Evolutionary conservation across 2,329 filamentous ascomycete genomes (phyloP), one percentile per base, ranked within the genome.

Genomic region (Orbilia ellipsospora): DNA sequence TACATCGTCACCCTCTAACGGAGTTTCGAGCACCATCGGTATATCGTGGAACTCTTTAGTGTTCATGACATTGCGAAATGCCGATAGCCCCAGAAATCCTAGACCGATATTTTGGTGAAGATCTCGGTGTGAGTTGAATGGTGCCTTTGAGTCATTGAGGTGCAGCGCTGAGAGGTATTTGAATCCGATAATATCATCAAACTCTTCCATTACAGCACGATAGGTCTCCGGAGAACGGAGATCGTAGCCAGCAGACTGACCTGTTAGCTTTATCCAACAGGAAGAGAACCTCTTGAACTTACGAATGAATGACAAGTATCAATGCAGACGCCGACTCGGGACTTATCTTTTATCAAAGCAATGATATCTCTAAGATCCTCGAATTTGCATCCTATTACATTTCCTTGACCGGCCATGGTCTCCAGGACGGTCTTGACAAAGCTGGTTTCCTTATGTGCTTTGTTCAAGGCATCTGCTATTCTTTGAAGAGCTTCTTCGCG

Each of bases 71-170:
- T 90, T 92, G 83, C 97, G 92, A 82, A 99, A 99, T 1, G 94
- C 92, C 20, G 92, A 88, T 15, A 99, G 86, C 0, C 95, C 95
- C 0, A 99, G 86, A 81, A 96, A 99, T 0, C 95, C 95, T 0
- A 93, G 96, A 26, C 95, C 95, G 77, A 99, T 98, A 81, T 97
- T 98, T 78, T 94, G 93, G 83, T 99, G 95, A 1, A 98, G 84
- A 81, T 99, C 95, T 48, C 94, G 89, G 78, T 93, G 88, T 42
- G 92, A 95, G 50, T 83, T 86, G 31, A 96, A 85, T 0, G 95
- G 94, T 0, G 94, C 93, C 83, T 98, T 99, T 83, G 92, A 96
- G 83, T 99, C 95, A 82, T 99, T 99, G 50, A 99, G 79, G 82
- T 99, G 95, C 67, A 98, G 85, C 0, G 95, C 95, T 75, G 89